A percentile compares a stretch with the other conserved stretches of the same genome.
Evolutionary conservation across 768 basidiomycete species (phyloP).

Genomic region (Tulasnella sp.): DNA sequence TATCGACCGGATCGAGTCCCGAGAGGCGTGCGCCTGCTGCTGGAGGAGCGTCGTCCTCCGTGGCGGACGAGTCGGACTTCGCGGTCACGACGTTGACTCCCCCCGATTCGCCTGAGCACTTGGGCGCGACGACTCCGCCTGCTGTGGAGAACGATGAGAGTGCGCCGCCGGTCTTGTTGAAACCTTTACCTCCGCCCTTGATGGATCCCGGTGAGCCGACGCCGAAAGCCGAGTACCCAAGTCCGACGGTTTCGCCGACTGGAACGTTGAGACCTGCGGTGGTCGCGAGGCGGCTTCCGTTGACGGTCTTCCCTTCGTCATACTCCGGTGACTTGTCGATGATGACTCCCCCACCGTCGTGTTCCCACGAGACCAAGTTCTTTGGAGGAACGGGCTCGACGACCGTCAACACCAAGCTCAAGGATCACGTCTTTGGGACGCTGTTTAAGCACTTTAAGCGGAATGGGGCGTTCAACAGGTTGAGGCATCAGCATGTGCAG

Average conservation of each 20-base stretch:
- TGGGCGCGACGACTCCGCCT: not conserved
- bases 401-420: constrained; percentile 83
- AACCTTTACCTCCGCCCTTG: not conserved
- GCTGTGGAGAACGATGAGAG: not conserved
- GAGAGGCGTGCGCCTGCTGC: too few relatives aligned
- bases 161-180: not conserved
- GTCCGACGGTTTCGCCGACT: not conserved
- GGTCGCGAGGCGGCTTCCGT: not conserved
- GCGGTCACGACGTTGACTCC: not conserved
- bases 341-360: constrained; percentile 3
- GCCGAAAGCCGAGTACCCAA: not conserved
- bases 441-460: constrained; percentile 65
- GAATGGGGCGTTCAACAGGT: not conserved
- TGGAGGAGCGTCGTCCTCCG: too few relatives aligned
- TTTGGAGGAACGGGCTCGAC: constrained; percentile 91
- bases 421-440: constrained; percentile 90
- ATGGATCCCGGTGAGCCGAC: not conserved
- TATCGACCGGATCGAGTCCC: constrained; percentile 1
- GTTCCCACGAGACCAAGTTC: constrained; percentile 30
- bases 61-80: not conserved
- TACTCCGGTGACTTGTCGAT: not conserved
- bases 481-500: not conserved
- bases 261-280: not conserved
- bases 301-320: not conserved
- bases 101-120: not conserved